phyloP scores from a whole-genome alignment of 2,329 filamentous ascomycete species.

The Aureobasidium sp. region DNA sequence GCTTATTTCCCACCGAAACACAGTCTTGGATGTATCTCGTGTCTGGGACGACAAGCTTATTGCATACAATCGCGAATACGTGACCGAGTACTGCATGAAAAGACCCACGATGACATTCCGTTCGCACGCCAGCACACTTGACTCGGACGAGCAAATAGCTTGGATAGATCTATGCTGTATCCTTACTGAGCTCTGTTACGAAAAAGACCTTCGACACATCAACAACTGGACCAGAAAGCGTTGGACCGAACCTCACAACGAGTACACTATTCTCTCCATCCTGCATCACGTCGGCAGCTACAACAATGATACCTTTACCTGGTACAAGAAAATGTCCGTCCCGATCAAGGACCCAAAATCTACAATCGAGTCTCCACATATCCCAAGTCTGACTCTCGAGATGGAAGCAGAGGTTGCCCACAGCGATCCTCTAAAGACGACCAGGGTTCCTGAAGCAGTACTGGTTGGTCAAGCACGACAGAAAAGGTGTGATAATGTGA shows the following conservation, averaged over 20 bases:
- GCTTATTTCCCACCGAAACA: background rate
- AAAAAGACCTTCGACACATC: background rate
- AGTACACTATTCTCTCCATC: background rate
- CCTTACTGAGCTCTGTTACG: background rate
- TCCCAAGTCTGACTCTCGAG: too few species aligned
- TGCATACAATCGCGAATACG: background rate
- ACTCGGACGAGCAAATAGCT: background rate
- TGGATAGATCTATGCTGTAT: background rate
- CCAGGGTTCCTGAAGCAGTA: background rate
- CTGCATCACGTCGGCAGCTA: background rate
- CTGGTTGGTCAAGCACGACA: background rate
- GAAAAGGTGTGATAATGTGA: background rate
- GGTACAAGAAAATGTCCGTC: background rate
- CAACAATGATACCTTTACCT: background rate
- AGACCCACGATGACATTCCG: background rate
- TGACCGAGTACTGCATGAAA: background rate
- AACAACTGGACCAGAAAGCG: background rate
- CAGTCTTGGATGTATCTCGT: background rate
- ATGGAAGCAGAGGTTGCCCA: background rate
- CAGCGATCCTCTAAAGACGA: background rate
- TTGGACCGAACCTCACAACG: background rate
- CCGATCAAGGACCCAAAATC: background rate
- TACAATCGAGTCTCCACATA: background rate
- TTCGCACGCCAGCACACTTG: background rate
- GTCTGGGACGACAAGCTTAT: background rate